Evolutionary conservation across 176 grass and related monocot genomes (phyloP).

Genomic region (Elaeis guineensis): DNA sequence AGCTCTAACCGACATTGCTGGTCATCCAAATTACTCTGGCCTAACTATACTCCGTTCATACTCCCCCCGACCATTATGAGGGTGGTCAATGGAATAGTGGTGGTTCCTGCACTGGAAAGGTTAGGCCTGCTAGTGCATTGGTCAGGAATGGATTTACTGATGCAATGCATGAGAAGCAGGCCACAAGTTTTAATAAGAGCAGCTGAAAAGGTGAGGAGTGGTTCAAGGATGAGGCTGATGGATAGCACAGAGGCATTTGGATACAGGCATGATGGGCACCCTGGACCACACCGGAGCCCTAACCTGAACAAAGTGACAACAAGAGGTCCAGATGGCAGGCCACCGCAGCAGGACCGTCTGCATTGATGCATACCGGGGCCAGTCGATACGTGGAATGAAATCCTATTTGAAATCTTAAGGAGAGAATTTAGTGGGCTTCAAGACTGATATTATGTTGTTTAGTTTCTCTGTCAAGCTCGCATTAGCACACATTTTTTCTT

Average conservation of each 20-base stretch:
- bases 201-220: constrained; percentile 33
- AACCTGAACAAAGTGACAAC: constrained; percentile 90
- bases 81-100: constrained; percentile 81
- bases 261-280: constrained; percentile 75
- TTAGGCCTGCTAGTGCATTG: constrained; percentile 36
- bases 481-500: no score
- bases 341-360: constrained; percentile 83
- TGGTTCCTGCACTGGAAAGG: constrained; percentile 78
- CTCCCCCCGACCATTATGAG: constrained; percentile 90
- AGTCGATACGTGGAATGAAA: constrained; percentile 88
- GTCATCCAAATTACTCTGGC: constrained; percentile 70
- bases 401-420: constrained; percentile 65
- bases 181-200: constrained; percentile 48
- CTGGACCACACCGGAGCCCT: constrained; percentile 71
- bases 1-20: constrained; percentile 46
- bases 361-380: constrained; percentile 98
- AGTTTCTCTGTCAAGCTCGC: no score
- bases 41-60: constrained; percentile 65
- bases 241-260: constrained; percentile 66
- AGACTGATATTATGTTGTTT: no score
- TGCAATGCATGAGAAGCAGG: constrained; percentile 62
- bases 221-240: constrained; percentile 68
- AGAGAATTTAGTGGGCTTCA: constrained; percentile 25
- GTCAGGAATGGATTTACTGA: constrained; percentile 72
- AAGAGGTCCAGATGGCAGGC: constrained; percentile 70